Evolutionary conservation across 441 rosid species (phyloP).

Genomic region (Francoa sonchifolia): DNA sequence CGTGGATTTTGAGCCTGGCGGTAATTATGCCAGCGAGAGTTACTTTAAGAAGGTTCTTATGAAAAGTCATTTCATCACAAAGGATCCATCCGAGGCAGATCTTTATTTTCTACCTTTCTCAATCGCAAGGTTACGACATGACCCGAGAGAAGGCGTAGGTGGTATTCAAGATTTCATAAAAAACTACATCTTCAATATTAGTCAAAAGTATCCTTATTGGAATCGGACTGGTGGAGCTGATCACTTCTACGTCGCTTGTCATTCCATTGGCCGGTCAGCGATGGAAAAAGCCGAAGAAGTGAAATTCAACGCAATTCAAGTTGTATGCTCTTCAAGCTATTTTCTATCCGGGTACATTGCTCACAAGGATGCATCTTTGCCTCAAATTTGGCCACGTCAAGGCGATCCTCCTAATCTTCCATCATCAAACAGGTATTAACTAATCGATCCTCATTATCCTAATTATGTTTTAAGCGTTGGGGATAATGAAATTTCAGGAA

Average conservation of each 20-base stretch:
- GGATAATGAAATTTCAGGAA: no score
- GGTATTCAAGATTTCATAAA: slow-evolving; percentile 38
- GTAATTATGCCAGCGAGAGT: slow-evolving; percentile 59
- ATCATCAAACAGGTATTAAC: slow-evolving; percentile 41
- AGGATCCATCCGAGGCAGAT: slow-evolving; percentile 38
- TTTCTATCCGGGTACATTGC: slow-evolving; percentile 35
- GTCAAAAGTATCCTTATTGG: slow-evolving; percentile 43
- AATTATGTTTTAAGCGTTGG: neutral
- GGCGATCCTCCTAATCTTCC: slow-evolving; percentile 33
- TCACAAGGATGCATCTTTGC: slow-evolving; percentile 52
- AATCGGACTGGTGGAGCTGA: slow-evolving; percentile 46
- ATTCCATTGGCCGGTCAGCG: slow-evolving; percentile 42
- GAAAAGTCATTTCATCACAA: slow-evolving; percentile 47
- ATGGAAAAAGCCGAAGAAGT: slow-evolving; percentile 32
- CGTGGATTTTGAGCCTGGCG: slow-evolving; percentile 33
- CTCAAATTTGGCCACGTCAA: slow-evolving; percentile 57
- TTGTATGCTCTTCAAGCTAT: slow-evolving; percentile 54
- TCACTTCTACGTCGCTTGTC: slow-evolving; percentile 57
- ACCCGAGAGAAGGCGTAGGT: slow-evolving; percentile 25
- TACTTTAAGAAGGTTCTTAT: slow-evolving; percentile 45
- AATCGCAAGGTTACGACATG: slow-evolving; percentile 48
- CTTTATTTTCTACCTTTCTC: slow-evolving; percentile 63
- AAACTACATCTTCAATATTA: slow-evolving; percentile 34
- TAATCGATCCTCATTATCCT: no score
- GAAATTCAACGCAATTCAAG: slow-evolving; percentile 47